A percentile compares a stretch with the other conserved stretches of the same genome.
Evolutionary conservation across 495 filamentous ascomycete genomes (phyloP).

Genomic region (Amphirosellinia nigrospora): DNA sequence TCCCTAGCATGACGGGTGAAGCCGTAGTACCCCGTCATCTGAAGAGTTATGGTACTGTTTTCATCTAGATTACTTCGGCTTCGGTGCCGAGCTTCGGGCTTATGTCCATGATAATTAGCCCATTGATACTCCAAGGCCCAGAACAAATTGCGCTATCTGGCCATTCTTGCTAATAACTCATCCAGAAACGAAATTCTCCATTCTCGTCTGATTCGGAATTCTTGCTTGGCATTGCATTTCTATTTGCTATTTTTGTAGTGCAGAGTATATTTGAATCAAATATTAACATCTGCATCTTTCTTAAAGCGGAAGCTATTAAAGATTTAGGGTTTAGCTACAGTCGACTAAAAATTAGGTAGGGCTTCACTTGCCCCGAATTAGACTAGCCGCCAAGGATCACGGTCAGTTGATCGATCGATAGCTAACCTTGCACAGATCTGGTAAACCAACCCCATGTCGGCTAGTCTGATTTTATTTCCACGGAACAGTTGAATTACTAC

Average conservation of each 20-base stretch:
- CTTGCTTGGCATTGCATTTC: conserved; percentile 1
- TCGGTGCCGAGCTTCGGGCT: not conserved
- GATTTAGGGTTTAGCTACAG: too few relatives aligned
- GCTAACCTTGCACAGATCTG: not conserved
- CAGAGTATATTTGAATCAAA: too few relatives aligned
- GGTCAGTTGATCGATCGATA: too few relatives aligned
- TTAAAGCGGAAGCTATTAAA: too few relatives aligned
- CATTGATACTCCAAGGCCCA: not conserved
- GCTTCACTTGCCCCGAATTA: too few relatives aligned
- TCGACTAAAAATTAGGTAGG: too few relatives aligned
- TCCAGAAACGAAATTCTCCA: not conserved
- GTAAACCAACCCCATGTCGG: not conserved
- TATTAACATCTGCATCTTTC: too few relatives aligned
- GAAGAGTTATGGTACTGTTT: conserved; percentile 1
- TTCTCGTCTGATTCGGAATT: not conserved
- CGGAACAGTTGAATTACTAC: not conserved
- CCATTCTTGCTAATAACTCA: not conserved
- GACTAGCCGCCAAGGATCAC: too few relatives aligned
- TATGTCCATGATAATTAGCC: not conserved
- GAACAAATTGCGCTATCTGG: not conserved
- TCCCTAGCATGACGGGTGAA: not conserved
- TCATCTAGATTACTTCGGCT: not conserved
- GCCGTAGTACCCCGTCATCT: not conserved
- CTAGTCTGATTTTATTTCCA: not conserved
- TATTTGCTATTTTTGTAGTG: too few relatives aligned